Evolutionary conservation across 1,284 basidiomycete species (phyloP).

Genomic region (Rhodotorula sp.): DNA sequence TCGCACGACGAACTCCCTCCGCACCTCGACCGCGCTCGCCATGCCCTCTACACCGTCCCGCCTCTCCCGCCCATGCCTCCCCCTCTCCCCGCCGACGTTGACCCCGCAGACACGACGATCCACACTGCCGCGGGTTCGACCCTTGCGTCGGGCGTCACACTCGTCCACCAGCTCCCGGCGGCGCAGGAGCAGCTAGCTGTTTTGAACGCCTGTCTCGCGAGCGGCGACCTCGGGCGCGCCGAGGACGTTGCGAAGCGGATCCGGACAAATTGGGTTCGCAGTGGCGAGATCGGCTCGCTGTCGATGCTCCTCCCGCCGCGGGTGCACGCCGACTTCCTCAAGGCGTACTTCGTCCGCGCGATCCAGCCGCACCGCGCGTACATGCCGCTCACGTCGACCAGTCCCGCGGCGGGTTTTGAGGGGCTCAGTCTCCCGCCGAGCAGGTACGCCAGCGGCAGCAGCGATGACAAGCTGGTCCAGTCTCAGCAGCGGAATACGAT

Average conservation of each 20-base stretch:
- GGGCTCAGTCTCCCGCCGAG: not conserved
- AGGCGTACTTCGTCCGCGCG: conserved; percentile 40
- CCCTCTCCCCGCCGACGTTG: conserved; percentile 38
- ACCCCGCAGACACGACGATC: conserved; percentile 1
- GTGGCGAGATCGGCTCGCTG: conserved; percentile 11
- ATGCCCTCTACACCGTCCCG: conserved; percentile 34
- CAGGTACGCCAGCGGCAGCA: not conserved
- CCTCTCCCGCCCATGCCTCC: conserved; percentile 38
- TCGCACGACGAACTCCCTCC: not conserved
- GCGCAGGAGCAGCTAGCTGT: conserved; percentile 70
- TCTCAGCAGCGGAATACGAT: not conserved
- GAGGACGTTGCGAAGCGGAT: conserved; percentile 44
- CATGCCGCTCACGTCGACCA: not conserved
- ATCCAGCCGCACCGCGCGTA: conserved; percentile 9
- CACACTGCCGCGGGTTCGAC: not conserved
- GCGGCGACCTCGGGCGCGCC: conserved; percentile 60
- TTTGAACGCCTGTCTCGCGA: conserved; percentile 75
- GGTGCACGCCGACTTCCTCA: conserved; percentile 45
- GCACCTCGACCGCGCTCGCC: not conserved
- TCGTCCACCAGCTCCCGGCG: conserved; percentile 6
- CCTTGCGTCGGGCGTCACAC: conserved; percentile 50
- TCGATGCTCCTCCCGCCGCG: conserved; percentile 37
- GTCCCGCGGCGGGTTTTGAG: not conserved
- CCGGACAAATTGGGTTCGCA: conserved; percentile 26
- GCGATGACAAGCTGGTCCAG: not conserved